Conservation (phyloP, 331 rosid genomes). For the Ulmus americana region DNA sequence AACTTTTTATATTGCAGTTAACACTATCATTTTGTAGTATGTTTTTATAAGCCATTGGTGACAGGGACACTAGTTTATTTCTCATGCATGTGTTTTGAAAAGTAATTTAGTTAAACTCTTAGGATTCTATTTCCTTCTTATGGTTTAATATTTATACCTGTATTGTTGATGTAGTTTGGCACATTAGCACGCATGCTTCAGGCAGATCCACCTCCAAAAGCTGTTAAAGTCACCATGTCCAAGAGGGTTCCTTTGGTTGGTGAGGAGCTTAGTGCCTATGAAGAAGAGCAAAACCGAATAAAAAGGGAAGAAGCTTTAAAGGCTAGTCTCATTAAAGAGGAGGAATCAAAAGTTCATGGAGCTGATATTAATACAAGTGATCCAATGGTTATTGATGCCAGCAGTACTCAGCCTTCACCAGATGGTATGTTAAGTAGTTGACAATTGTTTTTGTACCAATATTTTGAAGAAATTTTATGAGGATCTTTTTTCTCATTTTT, state of each 20-base stretch:
- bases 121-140: not conserved
- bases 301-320: constrained; percentile 88
- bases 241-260: constrained; percentile 93
- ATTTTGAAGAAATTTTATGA: constrained; percentile 3
- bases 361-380: constrained; percentile 51
- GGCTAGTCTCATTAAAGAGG: constrained; percentile 78
- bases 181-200: constrained; percentile 96
- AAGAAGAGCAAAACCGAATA: constrained; percentile 82
- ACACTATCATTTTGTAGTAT: not conserved
- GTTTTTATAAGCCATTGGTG: not conserved
- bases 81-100: too few relatives aligned
- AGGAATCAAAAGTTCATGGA: constrained; percentile 63
- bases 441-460: constrained; percentile 11
- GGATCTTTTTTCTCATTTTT: not conserved
- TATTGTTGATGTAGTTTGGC: constrained; percentile 52
- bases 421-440: constrained; percentile 53
- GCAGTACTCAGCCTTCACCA: constrained; percentile 41
- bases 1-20: constrained; percentile 9
- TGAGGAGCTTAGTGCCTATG: constrained; percentile 86
- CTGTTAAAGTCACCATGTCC: constrained; percentile 88
- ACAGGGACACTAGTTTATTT: too few relatives aligned
- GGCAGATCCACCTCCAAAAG: constrained; percentile 97
- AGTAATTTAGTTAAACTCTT: not conserved
- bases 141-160: constrained; percentile 14
- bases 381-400: constrained; percentile 69